Base-by-base conservation (phyloP, 768 basidiomycete species). In the Leucosporidium creatinivorum region DNA sequence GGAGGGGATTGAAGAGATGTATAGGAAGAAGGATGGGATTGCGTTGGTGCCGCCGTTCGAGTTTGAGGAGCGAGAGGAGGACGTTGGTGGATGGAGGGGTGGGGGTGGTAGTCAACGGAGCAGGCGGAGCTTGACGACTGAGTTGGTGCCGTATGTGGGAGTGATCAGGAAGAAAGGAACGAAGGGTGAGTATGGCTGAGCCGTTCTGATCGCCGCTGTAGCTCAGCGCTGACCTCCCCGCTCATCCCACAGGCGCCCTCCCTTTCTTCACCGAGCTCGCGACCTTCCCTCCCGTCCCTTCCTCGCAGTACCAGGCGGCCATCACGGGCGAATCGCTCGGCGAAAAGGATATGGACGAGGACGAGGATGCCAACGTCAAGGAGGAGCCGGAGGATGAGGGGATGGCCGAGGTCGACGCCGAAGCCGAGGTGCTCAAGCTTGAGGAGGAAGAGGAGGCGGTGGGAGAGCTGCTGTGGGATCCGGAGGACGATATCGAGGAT, bases 231-330 rank as follows among this genome's bases (percentile, higher is more conserved):
- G 39, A 44, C 39, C 15, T 44, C 15, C n/a, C 13, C 39, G 39
- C 39, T 44, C 8, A 17, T 9, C 51, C 19, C 9, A 8, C 33
- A 66, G 69, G 49, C 23, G 31, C 44, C 31, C 61, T 63, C 51
- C 44, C 61, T 5, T 72, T 72, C 56, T 39, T 66, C n/a, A 23
- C 62, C 63, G 65, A 68, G 17, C 65, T 72, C 36, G 67, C 70
- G 18, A 56, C 58, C 18, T 72, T 72, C 44, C 70, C 70, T 1
- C 70, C 70, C 0, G 48, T 72, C 15, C 23, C n/a, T 15, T 23
- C 7, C 15, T 26, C 15, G 26, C 26, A 26, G 7, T 28, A 30
- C 10, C 39, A 62, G 17, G 21, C 26, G 3, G 1, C 47, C 48
- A 31, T 66, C 39, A 48, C 59, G 5, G 67, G 70, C 13, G 62